These are phyloP conservation scores for Exophiala bonariae DNA, from an alignment of 2,329 filamentous ascomycete genomes.

Conservation along the genomic window DNA sequence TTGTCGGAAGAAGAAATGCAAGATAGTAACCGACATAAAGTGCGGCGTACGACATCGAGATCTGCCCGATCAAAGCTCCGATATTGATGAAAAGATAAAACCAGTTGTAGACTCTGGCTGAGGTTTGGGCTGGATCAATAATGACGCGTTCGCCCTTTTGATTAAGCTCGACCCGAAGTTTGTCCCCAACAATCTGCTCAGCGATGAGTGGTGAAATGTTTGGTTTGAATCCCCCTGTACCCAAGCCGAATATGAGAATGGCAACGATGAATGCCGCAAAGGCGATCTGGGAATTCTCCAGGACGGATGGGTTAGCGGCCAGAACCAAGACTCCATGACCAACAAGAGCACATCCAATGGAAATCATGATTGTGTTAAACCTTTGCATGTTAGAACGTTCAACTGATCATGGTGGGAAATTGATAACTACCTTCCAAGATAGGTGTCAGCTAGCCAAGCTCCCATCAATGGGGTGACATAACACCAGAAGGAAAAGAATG, in stretches of 20 bases:
- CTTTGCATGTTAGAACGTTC: constrained; percentile 21
- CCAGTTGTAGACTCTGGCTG: constrained; percentile 67
- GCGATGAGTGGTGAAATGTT: constrained; percentile 73
- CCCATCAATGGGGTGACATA: constrained; percentile 40
- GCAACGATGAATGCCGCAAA: constrained; percentile 30
- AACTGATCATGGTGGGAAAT: too few relatives aligned
- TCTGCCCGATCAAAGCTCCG: constrained; percentile 62
- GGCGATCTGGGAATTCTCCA: constrained; percentile 28
- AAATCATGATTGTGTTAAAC: constrained; percentile 37
- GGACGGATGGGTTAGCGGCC: constrained; percentile 29
- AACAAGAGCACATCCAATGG: constrained; percentile 36
- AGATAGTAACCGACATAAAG: constrained; percentile 77
- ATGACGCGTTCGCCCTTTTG: constrained; percentile 67
- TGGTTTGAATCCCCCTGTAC: constrained; percentile 73
- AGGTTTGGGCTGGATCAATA: constrained; percentile 67
- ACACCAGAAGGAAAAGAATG: constrained; percentile 57
- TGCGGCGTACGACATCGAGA: constrained; percentile 72
- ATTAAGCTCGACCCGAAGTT: constrained; percentile 57
- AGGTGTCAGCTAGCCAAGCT: constrained; percentile 40
- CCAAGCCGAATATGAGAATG: constrained; percentile 40
- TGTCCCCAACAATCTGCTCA: constrained; percentile 65
- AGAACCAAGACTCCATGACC: constrained; percentile 29
- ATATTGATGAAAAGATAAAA: constrained; percentile 73
- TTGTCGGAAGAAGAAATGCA: constrained; percentile 66
- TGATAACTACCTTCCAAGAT: constrained; percentile 31